Evolutionary conservation across 2,329 filamentous ascomycete genomes (phyloP), one percentile per base, ranked within the genome.

Genomic region (Diaporthe velutina): DNA sequence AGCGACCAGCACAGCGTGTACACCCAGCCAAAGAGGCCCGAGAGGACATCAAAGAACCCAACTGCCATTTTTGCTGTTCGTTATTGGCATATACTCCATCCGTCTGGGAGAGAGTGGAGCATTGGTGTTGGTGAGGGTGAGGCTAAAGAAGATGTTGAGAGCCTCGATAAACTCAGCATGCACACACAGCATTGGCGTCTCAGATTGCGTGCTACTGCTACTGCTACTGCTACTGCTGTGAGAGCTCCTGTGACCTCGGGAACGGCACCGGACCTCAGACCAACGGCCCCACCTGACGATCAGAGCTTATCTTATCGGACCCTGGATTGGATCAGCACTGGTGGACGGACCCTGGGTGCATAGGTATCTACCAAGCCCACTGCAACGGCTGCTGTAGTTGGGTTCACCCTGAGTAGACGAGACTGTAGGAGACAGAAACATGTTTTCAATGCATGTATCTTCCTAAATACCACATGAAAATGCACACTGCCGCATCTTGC

Each of bases 1-100:
- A 93, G 85, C 17, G 94, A 96, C 96, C 96, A 97, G 83, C 90
- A 91, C 66, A 92, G 77, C 77, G 91, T 93, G 84, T 96, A 96
- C 80, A 93, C 85, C 93, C 94, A 95, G 83, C 94, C 94, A 79
- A 94, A 90, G 42, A 93, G 80, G 80, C 86, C 88, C 68, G 89
- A 91, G 25, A 90, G 71, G 74, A 87, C 79, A 40, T 82, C 78
- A 74, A 92, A 86, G 77, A 90, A 85, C 77, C 68, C 67, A 66
- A 77, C 55, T 38, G 48, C 73, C 77, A 79, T 79, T 17, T 42
- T 73, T 25, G 71, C n/a, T 35, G 66, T 57, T 54, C 58, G 40
- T 17, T 68, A 15, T 22, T 28, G 10, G 15, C 25, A 17, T 10
- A 12, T 13, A 3, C 15, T 70, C 74, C 74, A 74, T 74, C 10